phyloP scores from a whole-genome alignment of 805 yeast species.

The Metschnikowia amazonensis region DNA sequence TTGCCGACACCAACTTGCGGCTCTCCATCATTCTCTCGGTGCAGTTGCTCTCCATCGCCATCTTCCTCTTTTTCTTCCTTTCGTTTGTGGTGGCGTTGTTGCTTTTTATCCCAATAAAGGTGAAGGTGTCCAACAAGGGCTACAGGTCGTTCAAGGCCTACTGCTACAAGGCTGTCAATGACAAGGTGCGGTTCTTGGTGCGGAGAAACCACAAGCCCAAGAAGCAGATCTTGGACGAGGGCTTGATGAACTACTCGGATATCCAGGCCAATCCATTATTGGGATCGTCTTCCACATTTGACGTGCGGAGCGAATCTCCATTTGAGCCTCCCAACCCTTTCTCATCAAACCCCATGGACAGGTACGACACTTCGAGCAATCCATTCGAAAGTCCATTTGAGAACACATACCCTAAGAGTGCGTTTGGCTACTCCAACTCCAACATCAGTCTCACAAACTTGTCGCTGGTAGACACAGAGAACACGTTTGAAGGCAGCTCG shows the following conservation, averaged over 20 bases:
- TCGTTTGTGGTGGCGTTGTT: conserved; percentile 53
- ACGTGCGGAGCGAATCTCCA: neutral
- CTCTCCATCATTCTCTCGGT: conserved; percentile 72
- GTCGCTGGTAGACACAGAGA: conserved; percentile 7
- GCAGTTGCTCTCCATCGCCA: conserved; percentile 69
- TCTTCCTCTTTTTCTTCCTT: conserved; percentile 68
- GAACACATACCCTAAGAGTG: neutral
- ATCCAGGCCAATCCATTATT: conserved; percentile 29
- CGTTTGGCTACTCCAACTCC: conserved; percentile 1
- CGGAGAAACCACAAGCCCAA: conserved; percentile 37
- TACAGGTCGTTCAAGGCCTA: conserved; percentile 52
- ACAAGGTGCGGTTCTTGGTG: conserved; percentile 52
- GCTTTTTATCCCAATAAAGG: conserved; percentile 49
- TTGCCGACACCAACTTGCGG: conserved; percentile 57
- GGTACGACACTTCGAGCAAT: neutral
- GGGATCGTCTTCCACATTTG: conserved; percentile 16
- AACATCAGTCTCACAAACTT: conserved; percentile 2
- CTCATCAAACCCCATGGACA: conserved; percentile 1
- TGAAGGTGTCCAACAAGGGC: conserved; percentile 36
- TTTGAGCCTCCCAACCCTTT: neutral
- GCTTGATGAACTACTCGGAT: conserved; percentile 24
- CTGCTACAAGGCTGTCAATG: conserved; percentile 58
- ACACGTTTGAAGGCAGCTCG: conserved; percentile 7
- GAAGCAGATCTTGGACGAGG: conserved; percentile 29
- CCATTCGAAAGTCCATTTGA: neutral